These are phyloP conservation scores for Dactylonectria estremocensis DNA, from an alignment of 2,329 filamentous ascomycete genomes.

Conservation along the genomic window DNA sequence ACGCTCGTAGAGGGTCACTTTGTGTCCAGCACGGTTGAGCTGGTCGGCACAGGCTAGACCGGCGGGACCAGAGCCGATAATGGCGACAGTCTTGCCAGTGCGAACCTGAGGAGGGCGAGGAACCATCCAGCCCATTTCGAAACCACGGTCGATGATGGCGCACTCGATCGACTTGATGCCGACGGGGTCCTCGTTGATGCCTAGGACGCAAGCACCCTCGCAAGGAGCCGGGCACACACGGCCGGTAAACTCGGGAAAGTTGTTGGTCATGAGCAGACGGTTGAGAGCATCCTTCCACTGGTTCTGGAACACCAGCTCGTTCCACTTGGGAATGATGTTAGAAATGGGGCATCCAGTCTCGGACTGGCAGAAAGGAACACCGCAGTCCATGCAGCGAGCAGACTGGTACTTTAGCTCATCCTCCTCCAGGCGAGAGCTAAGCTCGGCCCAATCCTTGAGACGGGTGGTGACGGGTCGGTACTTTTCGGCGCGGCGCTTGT, in stretches of 20 bases:
- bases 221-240: slow-evolving; percentile 97
- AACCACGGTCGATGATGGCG: slow-evolving; percentile 96
- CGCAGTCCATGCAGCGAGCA: slow-evolving; percentile 98
- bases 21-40: slow-evolving; percentile 92
- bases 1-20: slow-evolving; percentile 92
- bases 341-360: slow-evolving; percentile 96
- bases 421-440: slow-evolving; percentile 88
- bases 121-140: slow-evolving; percentile 98
- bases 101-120: slow-evolving; percentile 83
- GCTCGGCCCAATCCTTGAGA: slow-evolving; percentile 93
- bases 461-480: slow-evolving; percentile 88
- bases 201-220: slow-evolving; percentile 94
- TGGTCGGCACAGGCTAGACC: slow-evolving; percentile 94
- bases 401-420: slow-evolving; percentile 98
- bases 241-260: slow-evolving; percentile 98
- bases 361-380: slow-evolving; percentile 98
- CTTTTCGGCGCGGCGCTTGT: slow-evolving; percentile 92
- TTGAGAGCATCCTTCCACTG: slow-evolving; percentile 95
- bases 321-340: slow-evolving; percentile 99
- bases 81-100: slow-evolving; percentile 88
- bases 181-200: slow-evolving; percentile 96
- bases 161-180: slow-evolving; percentile 99
- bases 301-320: slow-evolving; percentile 81
- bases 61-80: slow-evolving; percentile 93
- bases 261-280: slow-evolving; percentile 94